Conservation (phyloP, 2,329 filamentous ascomycete species). For the Lachnellula suecica region DNA sequence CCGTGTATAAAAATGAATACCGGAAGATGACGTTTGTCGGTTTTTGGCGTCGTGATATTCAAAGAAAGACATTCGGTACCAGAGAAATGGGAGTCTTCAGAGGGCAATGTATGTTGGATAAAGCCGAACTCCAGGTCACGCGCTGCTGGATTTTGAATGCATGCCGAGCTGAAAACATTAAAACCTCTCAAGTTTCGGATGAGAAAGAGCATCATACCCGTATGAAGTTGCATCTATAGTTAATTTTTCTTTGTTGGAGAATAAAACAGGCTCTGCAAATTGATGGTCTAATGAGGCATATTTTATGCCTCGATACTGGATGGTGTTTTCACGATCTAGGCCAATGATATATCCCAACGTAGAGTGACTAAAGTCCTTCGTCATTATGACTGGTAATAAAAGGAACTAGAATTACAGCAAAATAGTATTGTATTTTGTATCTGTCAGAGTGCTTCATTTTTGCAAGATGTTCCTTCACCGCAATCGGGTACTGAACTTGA, state of each 20-base stretch:
- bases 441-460: too few species aligned
- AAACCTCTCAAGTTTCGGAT: not conserved
- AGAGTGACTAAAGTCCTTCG: too few species aligned
- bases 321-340: too few species aligned
- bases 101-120: conserved; percentile 47
- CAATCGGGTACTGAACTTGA: too few species aligned
- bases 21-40: conserved; percentile 36
- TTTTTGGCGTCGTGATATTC: conserved; percentile 47
- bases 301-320: too few species aligned
- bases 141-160: conserved; percentile 29
- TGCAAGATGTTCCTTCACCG: too few species aligned
- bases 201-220: conserved; percentile 4
- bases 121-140: conserved; percentile 46
- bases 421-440: too few species aligned
- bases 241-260: conserved; percentile 20
- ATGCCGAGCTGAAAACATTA: not conserved
- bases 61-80: conserved; percentile 51
- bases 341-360: too few species aligned
- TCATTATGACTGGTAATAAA: too few species aligned
- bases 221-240: conserved; percentile 19
- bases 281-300: conserved; percentile 36
- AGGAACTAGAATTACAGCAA: too few species aligned
- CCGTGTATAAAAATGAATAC: conserved; percentile 55
- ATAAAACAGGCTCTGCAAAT: conserved; percentile 35
- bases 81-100: conserved; percentile 39